Conservation (phyloP, 306 rosid genomes). For the Cercis canadensis region DNA sequence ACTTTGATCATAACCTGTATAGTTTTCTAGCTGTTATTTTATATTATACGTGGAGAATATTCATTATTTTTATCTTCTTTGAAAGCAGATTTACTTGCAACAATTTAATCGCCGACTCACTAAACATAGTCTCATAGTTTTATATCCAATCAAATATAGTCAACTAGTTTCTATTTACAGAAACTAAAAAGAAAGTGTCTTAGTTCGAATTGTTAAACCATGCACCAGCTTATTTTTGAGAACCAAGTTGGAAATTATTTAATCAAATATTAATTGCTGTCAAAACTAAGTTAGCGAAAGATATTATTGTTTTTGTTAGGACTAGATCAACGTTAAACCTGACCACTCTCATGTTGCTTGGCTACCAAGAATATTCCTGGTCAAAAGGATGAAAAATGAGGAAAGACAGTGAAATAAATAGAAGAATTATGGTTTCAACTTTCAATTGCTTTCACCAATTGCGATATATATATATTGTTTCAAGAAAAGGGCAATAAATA, state of each 20-base stretch:
- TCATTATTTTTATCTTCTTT: constrained; percentile 31
- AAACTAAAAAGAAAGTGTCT: background rate
- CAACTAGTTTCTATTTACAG: constrained; percentile 27
- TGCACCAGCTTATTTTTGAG: no score
- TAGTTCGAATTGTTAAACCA: constrained; percentile 7
- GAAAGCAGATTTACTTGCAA: constrained; percentile 7
- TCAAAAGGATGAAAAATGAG: background rate
- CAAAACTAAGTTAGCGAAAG: background rate
- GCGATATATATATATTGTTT: background rate
- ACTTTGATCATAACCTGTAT: constrained; percentile 32
- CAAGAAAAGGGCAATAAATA: background rate
- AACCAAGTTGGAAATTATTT: no score
- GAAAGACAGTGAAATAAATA: background rate
- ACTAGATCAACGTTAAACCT: background rate
- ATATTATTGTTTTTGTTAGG: background rate
- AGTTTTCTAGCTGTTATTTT: no score
- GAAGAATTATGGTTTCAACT: no score
- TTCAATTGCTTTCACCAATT: background rate
- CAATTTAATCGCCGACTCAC: constrained; percentile 11
- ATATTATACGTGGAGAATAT: constrained; percentile 5
- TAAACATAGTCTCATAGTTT: constrained; percentile 1
- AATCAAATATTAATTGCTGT: background rate
- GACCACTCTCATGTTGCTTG: constrained; percentile 1
- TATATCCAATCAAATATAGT: constrained; percentile 15
- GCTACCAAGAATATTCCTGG: background rate